Evolutionary conservation across 257 asterid species (phyloP).

Genomic region (Cordia subcordata): DNA sequence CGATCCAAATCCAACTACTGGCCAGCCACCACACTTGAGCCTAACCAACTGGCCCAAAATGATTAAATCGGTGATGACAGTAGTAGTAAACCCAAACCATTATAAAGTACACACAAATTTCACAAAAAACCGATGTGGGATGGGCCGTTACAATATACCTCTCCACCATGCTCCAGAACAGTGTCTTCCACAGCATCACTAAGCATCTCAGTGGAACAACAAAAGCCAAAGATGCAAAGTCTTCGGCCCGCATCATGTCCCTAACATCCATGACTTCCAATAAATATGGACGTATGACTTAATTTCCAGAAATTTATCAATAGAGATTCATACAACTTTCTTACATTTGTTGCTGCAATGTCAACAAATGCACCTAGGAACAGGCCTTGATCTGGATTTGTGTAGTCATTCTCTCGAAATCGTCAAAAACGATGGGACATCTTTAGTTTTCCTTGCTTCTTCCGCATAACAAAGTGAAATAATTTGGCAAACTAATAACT

Average conservation of each 20-base stretch:
- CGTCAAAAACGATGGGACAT: conserved; percentile 54
- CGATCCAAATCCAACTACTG: no score
- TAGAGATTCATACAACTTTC: conserved; percentile 12
- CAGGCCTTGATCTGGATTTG: conserved; percentile 87
- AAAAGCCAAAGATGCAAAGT: conserved; percentile 89
- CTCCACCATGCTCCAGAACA: conserved; percentile 97
- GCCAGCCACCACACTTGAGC: no score
- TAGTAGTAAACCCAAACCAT: no score
- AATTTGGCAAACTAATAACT: not conserved
- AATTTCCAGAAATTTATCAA: conserved; percentile 3
- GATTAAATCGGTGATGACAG: no score
- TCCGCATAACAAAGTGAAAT: conserved; percentile 38
- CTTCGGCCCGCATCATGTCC: conserved; percentile 89
- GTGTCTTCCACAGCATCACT: conserved; percentile 97
- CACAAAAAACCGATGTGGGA: no score
- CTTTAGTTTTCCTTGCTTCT: conserved; percentile 57
- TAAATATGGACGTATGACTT: conserved; percentile 1
- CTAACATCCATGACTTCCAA: conserved; percentile 27
- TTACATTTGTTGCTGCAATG: conserved; percentile 96
- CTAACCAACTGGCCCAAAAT: no score
- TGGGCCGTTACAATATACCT: no score
- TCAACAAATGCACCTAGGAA: conserved; percentile 96
- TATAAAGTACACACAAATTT: no score
- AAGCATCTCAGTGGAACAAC: conserved; percentile 97
- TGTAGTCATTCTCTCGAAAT: conserved; percentile 79